These are phyloP conservation scores for Cymbidium sinense DNA, from an alignment of 106 monocot genomes.

Conservation along the genomic window DNA sequence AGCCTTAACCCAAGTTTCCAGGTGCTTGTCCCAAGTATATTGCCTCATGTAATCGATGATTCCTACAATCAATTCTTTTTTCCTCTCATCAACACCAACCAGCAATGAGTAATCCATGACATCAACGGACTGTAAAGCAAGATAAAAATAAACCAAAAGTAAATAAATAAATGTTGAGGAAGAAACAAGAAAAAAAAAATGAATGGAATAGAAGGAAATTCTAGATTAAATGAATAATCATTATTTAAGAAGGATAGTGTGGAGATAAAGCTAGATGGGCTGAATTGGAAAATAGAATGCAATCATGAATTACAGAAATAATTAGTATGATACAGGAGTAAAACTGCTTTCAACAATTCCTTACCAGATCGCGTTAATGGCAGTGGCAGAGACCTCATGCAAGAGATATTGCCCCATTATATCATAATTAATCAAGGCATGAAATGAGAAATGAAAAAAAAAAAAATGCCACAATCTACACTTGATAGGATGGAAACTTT, in stretches of 20 bases:
- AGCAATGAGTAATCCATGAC: constrained; percentile 95
- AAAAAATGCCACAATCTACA: too few species aligned
- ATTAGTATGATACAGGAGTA: too few species aligned
- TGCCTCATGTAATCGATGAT: constrained; percentile 91
- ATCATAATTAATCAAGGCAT: too few species aligned
- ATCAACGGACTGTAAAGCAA: constrained; percentile 47
- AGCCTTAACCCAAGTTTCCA: constrained; percentile 92
- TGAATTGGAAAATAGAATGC: background rate
- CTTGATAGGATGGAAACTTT: too few species aligned
- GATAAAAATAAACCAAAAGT: background rate
- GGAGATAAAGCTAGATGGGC: background rate
- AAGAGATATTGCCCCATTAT: too few species aligned
- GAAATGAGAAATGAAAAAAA: too few species aligned
- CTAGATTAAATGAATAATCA: background rate
- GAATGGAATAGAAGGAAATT: background rate
- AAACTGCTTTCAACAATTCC: too few species aligned
- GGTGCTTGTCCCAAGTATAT: constrained; percentile 93
- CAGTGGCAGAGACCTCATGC: too few species aligned
- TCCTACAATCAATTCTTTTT: constrained; percentile 78
- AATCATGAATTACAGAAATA: background rate
- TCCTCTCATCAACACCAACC: constrained; percentile 71
- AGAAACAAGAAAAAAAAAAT: background rate
- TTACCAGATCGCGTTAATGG: too few species aligned
- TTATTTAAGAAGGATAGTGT: background rate
- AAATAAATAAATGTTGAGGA: background rate